Base-by-base conservation (phyloP, 2,329 filamentous ascomycete genomes). In the Talaromyces marneffei region DNA sequence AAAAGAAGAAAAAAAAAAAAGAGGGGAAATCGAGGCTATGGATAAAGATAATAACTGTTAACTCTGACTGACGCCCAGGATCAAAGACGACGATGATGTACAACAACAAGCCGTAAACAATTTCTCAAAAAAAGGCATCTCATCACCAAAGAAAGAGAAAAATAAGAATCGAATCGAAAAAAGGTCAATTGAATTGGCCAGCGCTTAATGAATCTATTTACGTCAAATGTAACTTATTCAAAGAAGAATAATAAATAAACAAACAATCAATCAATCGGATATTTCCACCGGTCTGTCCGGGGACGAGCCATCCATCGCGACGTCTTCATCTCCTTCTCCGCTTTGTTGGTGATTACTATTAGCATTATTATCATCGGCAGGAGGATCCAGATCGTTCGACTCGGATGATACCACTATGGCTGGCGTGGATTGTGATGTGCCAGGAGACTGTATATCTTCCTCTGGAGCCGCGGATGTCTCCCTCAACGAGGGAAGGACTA, bases 341-440 rank as follows among this genome's bases (percentile, higher is more conserved):
- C 46, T 18, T 33, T 33, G n/a, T 14, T 53, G 10, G 27, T 35
- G 18, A 55, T 37, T 55, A 55, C 14, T 37, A 55, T 39, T 37
- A 55, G 39, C 23, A 55, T 55, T 35, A 40, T 55, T 55, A 55
- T 40, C 18, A 35, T 53, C 52, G 35, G 52, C 29, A 40, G 52
- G 25, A 25, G 31, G n/a, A n/a, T n/a, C 20, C 9, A 33, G 31
- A 37, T 40, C 52, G 35, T 33, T 33, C 16, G 60, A 54, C 48
- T 63, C 61, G 10, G 74, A 55, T 3, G 52, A 76, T 29, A 76
- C 70, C n/a, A 76, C 65, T 54, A 77, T 76, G 10, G 72, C 68
- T 23, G 72, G 72, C 2, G 72, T 70, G 27, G 61, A 62, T 16
- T 70, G 68, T 52, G 66, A 42, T 69, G 67, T 65, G 58, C 9